Percentiles rank a stretch among this genome's conserved stretches.
phyloP scores from a whole-genome alignment of 73 alveolate genomes.

The Durusdinium trenchii region DNA sequence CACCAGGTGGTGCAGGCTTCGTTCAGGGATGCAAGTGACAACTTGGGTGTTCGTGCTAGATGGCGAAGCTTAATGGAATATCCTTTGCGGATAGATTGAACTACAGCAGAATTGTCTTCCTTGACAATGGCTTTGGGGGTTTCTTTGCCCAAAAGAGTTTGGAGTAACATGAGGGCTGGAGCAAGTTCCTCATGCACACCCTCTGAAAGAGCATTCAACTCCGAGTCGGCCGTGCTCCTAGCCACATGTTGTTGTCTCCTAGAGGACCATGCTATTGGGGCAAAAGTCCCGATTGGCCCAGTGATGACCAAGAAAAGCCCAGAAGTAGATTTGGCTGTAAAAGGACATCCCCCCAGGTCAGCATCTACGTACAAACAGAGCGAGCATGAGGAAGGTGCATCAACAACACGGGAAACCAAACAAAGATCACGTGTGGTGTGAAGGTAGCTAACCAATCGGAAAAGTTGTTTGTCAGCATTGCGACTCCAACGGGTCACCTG shows the following conservation, averaged over 20 bases:
- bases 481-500: slow-evolving; percentile 14
- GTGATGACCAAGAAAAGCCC: not conserved
- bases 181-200: too few relatives aligned
- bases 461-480: not conserved
- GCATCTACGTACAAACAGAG: not conserved
- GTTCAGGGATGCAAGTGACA: not conserved
- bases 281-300: not conserved
- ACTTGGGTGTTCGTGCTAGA: not conserved
- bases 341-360: slow-evolving; percentile 32
- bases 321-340: not conserved
- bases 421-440: not conserved
- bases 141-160: not conserved
- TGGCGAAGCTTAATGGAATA: not conserved
- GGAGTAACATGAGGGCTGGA: not conserved
- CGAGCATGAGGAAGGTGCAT: not conserved
- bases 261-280: not conserved
- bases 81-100: not conserved
- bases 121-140: not conserved
- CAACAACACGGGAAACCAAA: not conserved
- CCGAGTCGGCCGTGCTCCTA: not conserved
- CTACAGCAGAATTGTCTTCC: not conserved
- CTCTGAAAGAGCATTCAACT: too few relatives aligned
- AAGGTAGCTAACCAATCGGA: not conserved
- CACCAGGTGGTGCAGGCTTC: not conserved
- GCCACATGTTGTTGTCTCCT: slow-evolving; percentile 14